Percentiles rank a stretch among this genome's conserved stretches.
phyloP scores from a whole-genome alignment of 2,329 filamentous ascomycete genomes.

The Clonostachys rosea region DNA sequence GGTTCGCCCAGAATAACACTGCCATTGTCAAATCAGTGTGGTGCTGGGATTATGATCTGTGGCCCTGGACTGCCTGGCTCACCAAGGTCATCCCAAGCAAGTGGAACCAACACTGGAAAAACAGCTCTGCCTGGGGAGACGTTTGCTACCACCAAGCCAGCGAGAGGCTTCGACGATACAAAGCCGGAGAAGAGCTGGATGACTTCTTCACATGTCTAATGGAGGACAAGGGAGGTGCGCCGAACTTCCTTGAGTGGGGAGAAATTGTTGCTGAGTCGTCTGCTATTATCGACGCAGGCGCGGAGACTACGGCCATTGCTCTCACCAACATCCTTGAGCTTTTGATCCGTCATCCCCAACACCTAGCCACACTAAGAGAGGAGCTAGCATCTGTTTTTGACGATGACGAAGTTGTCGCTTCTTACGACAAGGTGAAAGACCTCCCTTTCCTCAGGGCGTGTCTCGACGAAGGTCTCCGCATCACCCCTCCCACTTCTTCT shows the following conservation, averaged over 20 bases:
- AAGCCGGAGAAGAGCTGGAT: slow-evolving; percentile 47
- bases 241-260: slow-evolving; percentile 45
- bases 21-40: background rate
- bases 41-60: background rate
- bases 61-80: background rate
- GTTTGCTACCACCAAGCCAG: background rate
- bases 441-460: slow-evolving; percentile 47
- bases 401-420: slow-evolving; percentile 32
- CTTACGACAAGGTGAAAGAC: slow-evolving; percentile 45
- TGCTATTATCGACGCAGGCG: slow-evolving; percentile 48
- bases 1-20: background rate
- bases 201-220: slow-evolving; percentile 56
- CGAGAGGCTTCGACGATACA: slow-evolving; percentile 28
- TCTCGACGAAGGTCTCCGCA: slow-evolving; percentile 39
- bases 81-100: background rate
- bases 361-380: slow-evolving; percentile 29
- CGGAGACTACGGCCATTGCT: slow-evolving; percentile 40
- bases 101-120: background rate
- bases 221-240: slow-evolving; percentile 34
- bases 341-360: slow-evolving; percentile 38
- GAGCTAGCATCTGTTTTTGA: slow-evolving; percentile 41
- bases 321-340: slow-evolving; percentile 48
- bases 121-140: background rate
- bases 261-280: slow-evolving; percentile 52
- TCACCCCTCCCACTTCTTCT: slow-evolving; percentile 19